Base-by-base conservation (phyloP, 2,329 filamentous ascomycete species). In the Alternaria sp. region DNA sequence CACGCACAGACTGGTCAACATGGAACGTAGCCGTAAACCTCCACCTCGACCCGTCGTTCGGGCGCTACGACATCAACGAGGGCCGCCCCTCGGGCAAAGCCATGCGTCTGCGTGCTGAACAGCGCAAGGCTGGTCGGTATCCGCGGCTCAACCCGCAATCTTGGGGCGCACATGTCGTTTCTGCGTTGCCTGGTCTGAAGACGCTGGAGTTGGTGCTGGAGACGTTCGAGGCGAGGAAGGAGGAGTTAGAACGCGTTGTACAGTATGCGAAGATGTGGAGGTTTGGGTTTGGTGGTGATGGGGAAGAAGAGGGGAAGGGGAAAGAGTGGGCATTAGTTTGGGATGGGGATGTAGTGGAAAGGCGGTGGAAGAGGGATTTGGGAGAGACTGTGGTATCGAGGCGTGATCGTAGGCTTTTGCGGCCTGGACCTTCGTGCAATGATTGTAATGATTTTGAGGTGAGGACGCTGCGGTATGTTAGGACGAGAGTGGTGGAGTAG, bases 231-330 rank as follows among this genome's bases (percentile, higher is more conserved):
- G 49, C 49, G 3, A 79, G 78, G 60, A 63, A 60, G 21, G 18
- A 37, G 1, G 73, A 75, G 53, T 49, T 79, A 3, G 72, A 79
- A 14, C 57, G 9, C 2, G 71, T 78, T 5, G 54, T 72, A 1
- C 66, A 74, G 21, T 77, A 73, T 63, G 72, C 73, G 12, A 72
- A 71, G 64, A 73, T 66, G 7, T 79, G 75, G 75, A 65, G 20
- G 15, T 79, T 78, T 57, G 69, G 68, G 9, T 28, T 75, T 5
- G 30, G 60, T 6, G 58, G 55, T 9, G 49, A 47, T 5, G 37
- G 26, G 8, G 47, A 21, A 28, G 25, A 18, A 28, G 14, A 5
- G 43, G 12, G 6, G 14, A 11, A n/a, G 15, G 25, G n/a, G 54
- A 46, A 46, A 23, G 33, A 47, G 4, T 64, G 44, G 20, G 66